These are phyloP conservation scores for Rhodotorula sphaerocarpa DNA, from an alignment of 768 basidiomycete genomes.

Conservation along the genomic window DNA sequence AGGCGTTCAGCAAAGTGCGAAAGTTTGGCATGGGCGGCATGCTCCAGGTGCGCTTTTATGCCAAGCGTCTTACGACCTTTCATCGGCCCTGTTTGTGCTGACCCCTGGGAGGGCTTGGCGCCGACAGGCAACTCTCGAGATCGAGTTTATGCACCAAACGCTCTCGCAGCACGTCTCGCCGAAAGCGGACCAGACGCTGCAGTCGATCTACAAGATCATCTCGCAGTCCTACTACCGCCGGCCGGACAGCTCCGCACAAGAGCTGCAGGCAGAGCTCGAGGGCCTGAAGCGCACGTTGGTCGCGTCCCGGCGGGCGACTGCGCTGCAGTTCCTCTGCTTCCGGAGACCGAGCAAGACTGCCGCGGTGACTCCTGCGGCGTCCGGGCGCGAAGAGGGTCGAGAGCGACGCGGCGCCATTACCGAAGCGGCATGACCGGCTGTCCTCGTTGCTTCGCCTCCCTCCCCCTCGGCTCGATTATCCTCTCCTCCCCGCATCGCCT, in stretches of 20 bases:
- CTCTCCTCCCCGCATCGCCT: too few relatives aligned
- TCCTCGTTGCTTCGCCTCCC: too few relatives aligned
- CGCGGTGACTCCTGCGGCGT: slow-evolving; percentile 1
- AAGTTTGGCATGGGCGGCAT: slow-evolving; percentile 97
- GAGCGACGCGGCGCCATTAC: slow-evolving; percentile 13
- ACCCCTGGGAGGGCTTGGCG: background rate
- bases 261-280: slow-evolving; percentile 77
- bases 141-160: slow-evolving; percentile 97
- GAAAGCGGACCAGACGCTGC: slow-evolving; percentile 69
- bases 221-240: slow-evolving; percentile 82
- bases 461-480: too few relatives aligned
- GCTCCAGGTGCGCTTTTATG: slow-evolving; percentile 62
- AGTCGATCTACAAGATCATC: slow-evolving; percentile 87
- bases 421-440: background rate
- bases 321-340: slow-evolving; percentile 79
- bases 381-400: background rate
- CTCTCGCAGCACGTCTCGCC: slow-evolving; percentile 78
- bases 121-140: slow-evolving; percentile 85
- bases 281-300: slow-evolving; percentile 82
- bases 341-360: slow-evolving; percentile 16
- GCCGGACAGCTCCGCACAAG: slow-evolving; percentile 63
- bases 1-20: slow-evolving; percentile 77
- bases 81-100: too few relatives aligned
- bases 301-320: slow-evolving; percentile 80
- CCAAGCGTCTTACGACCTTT: background rate